These are phyloP conservation scores for Populus hybrid DNA, from an alignment of 441 rosid species.

Conservation along the genomic window DNA sequence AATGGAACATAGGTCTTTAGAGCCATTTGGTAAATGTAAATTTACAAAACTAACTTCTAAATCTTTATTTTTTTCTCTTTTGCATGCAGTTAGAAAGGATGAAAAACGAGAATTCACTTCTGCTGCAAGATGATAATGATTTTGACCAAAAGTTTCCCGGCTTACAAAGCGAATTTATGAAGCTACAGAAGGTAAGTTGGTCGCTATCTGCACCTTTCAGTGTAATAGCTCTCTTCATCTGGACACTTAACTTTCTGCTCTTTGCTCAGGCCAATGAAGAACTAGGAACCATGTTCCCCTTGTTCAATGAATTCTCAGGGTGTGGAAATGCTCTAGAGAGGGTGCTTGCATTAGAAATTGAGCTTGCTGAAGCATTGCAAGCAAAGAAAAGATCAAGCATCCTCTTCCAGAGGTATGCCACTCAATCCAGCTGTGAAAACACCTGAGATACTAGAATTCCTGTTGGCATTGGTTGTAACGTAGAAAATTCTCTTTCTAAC, in stretches of 20 bases:
- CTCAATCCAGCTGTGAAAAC: conserved; percentile 10
- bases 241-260: conserved; percentile 11
- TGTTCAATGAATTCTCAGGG: conserved; percentile 50
- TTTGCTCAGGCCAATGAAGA: conserved; percentile 80
- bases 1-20: neutral
- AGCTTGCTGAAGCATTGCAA: conserved; percentile 88
- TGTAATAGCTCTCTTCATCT: conserved; percentile 11
- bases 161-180: conserved; percentile 63
- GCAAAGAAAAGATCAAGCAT: conserved; percentile 65
- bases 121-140: conserved; percentile 48
- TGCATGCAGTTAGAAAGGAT: conserved; percentile 75
- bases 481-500: neutral
- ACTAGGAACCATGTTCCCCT: conserved; percentile 72
- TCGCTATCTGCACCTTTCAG: neutral
- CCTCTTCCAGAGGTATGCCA: conserved; percentile 75
- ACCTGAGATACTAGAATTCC: conserved; percentile 3
- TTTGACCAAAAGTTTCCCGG: conserved; percentile 58
- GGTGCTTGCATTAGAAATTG: conserved; percentile 91
- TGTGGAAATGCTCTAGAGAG: conserved; percentile 80
- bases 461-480: neutral
- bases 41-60: neutral
- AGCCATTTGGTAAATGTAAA: neutral
- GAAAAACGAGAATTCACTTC: conserved; percentile 85
- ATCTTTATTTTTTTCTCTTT: neutral
- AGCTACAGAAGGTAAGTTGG: conserved; percentile 61